These are phyloP conservation scores for Salvia miltiorrhiza DNA, from an alignment of 257 asterid species.

Conservation along the genomic window DNA sequence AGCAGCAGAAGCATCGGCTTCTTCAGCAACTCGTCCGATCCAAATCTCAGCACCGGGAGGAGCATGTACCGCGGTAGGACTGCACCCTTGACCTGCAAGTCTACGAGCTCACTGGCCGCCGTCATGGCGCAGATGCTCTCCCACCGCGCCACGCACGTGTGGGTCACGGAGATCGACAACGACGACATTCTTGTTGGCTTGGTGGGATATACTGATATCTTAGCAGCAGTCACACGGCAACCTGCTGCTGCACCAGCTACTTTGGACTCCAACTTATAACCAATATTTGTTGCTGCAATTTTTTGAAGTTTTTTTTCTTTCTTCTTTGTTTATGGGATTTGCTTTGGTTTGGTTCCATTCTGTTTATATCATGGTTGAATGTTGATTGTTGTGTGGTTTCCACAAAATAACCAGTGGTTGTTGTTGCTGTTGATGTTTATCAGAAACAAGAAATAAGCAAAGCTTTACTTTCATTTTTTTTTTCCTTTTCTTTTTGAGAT, in stretches of 20 bases:
- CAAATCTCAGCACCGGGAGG: constrained; percentile 52
- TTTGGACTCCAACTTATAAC: constrained; percentile 45
- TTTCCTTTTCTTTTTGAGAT: too few relatives aligned
- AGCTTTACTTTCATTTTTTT: not conserved
- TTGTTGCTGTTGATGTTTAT: not conserved
- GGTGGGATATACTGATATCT: constrained; percentile 81
- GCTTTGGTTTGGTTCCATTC: not conserved
- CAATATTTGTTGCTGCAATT: not conserved
- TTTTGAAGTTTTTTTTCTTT: not conserved
- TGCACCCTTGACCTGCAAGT: constrained; percentile 85
- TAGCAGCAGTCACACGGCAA: constrained; percentile 72
- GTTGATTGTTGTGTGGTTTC: not conserved
- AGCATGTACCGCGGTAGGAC: constrained; percentile 92
- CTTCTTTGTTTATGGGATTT: not conserved
- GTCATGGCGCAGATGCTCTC: constrained; percentile 99
- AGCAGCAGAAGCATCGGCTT: constrained; percentile 87
- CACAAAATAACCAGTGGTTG: not conserved
- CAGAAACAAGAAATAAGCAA: not conserved
- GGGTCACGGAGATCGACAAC: constrained; percentile 83
- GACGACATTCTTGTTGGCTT: constrained; percentile 87
- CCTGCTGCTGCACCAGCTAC: constrained; percentile 32
- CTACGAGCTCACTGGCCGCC: constrained; percentile 80
- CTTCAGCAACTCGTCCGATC: constrained; percentile 40
- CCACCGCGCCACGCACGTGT: constrained; percentile 87
- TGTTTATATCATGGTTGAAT: not conserved